Base-by-base conservation (phyloP, 176 grass and related monocot genomes). In the Oryza officinalis region DNA sequence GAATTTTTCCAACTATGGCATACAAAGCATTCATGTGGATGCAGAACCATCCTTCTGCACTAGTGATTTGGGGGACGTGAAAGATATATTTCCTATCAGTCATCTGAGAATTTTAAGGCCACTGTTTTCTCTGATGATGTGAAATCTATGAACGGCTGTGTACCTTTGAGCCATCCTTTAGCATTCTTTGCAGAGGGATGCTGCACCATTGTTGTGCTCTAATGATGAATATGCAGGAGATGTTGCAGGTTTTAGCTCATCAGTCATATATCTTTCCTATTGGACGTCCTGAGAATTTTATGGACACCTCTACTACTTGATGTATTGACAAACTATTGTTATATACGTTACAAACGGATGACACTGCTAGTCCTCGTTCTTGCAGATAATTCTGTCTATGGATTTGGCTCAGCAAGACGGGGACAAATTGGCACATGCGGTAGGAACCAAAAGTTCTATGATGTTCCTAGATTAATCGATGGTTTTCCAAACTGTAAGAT, bases 401-500 rank as follows among this genome's bases (percentile, higher is more conserved):
- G 93, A 72, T 98, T 95, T 81, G 96, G 96, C 71, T 95, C 87
- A 65, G 81, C 76, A 30, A 93, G 87, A 83, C 89, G 85, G 57
- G 96, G 96, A 27, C 96, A 98, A 93, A 79, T 95, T 88, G 93
- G 96, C 73, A 88, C 67, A 72, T 68, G 27, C 67, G 40, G 83
- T 63, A 71, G 75, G 77, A 76, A 63, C 25, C 83, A 92, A 66
- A 93, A 83, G 82, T 83, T 84, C 47, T 83, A 47, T 83, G 91
- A 86, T 63, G 37, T 86, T 84, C 96, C 96, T 83, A 90, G 69
- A 86, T 67, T 90, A 81, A 86, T 91, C 89, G 69, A 90, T 82
- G 91, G 83, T 83, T 90, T 95, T 87, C 46, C 87, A 72, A 65
- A 93, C 60, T 83, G 85, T 63, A 84, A 81, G 87, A 41, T 95